These are phyloP conservation scores for Cyclotella baltica DNA, from an alignment of 108 stramenopile genomes.

Conservation along the genomic window DNA sequence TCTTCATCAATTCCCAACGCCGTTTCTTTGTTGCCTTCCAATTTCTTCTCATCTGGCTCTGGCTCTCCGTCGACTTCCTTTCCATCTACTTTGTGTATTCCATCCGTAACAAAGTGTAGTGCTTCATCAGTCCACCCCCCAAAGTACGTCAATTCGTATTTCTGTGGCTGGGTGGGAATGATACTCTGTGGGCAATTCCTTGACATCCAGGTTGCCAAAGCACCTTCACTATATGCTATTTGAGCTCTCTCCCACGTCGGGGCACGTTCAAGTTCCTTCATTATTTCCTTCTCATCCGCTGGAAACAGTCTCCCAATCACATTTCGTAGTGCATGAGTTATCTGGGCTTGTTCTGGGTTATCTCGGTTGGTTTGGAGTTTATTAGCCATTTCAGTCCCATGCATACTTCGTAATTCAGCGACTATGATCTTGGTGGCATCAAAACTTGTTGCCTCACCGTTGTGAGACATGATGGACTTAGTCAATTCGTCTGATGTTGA, in stretches of 20 bases:
- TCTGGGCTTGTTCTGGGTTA: background rate
- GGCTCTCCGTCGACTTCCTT: background rate
- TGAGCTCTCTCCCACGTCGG: background rate
- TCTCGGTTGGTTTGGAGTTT: background rate
- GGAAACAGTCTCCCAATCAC: background rate
- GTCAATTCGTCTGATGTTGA: background rate
- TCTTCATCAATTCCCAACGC: too few species aligned
- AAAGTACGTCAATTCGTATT: background rate
- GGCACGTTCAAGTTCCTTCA: background rate
- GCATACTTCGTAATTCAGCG: background rate
- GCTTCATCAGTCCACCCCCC: background rate
- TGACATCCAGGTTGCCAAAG: background rate
- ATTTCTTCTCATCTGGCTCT: background rate
- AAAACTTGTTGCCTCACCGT: background rate
- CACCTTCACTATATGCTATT: background rate
- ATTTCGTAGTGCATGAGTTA: background rate
- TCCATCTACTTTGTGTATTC: background rate
- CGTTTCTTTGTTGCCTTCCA: background rate
- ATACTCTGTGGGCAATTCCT: background rate
- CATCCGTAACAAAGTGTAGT: background rate
- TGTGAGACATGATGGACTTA: background rate
- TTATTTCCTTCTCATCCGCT: background rate
- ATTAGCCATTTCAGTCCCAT: background rate
- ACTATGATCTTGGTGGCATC: background rate
- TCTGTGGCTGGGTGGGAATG: background rate